Evolutionary conservation across 345 rosid species (phyloP).

Genomic region (Eucalyptus decipiens): DNA sequence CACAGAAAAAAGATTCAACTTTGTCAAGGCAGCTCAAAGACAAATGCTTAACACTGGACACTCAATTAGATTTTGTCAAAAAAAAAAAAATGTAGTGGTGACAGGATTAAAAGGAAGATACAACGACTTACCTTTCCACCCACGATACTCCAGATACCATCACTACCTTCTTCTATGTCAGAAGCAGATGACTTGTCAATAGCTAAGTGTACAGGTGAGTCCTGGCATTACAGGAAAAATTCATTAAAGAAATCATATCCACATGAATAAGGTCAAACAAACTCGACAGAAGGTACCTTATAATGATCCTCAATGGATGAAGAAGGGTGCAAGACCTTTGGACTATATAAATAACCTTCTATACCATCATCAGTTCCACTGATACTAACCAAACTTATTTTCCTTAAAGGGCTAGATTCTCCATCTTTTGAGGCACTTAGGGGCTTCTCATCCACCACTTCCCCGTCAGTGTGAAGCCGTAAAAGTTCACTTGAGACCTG

Average conservation of each 20-base stretch:
- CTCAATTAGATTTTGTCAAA: background rate
- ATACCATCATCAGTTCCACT: conserved; percentile 31
- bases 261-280: background rate
- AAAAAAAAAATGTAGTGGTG: background rate
- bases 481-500: conserved; percentile 38
- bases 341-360: conserved; percentile 47
- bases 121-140: conserved; percentile 63
- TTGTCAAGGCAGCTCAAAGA: background rate
- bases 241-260: background rate
- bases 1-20: background rate
- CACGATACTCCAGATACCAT: conserved; percentile 68
- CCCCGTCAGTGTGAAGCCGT: conserved; percentile 47
- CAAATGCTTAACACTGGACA: background rate
- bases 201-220: conserved; percentile 49
- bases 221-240: conserved; percentile 26
- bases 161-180: conserved; percentile 52
- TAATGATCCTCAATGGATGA: conserved; percentile 28
- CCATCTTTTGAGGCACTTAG: conserved; percentile 17
- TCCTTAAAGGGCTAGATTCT: conserved; percentile 15
- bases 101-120: background rate
- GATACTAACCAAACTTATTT: conserved; percentile 27
- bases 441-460: conserved; percentile 39
- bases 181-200: conserved; percentile 44
- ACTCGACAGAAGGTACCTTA: conserved; percentile 18
- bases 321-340: conserved; percentile 28